Conservation (phyloP, 2,329 filamentous ascomycete genomes). For the Neurospora sp. region DNA sequence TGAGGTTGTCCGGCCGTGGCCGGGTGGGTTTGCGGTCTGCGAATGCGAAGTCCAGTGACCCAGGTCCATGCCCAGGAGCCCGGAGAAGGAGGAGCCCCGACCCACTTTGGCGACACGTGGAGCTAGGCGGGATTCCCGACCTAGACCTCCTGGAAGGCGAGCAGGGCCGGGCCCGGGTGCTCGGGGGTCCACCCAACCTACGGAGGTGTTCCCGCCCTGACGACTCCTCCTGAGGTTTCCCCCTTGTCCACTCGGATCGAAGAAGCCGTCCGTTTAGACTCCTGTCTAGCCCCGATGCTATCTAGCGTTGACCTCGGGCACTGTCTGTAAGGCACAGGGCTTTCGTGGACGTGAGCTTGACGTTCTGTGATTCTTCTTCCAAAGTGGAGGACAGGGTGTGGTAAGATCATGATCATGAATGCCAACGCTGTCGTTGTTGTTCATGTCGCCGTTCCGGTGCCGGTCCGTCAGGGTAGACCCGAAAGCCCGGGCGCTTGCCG, state of each 20-base stretch:
- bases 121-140: neutral
- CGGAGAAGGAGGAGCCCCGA: neutral
- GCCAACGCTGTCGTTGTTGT: neutral
- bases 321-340: neutral
- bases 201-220: neutral
- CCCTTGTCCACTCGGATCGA: neutral
- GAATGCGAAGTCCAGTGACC: neutral
- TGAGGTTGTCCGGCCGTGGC: neutral
- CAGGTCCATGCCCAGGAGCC: neutral
- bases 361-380: neutral
- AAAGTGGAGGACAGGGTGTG: neutral
- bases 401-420: neutral
- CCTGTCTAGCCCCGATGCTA: neutral
- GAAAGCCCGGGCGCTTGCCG: neutral
- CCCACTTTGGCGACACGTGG: neutral
- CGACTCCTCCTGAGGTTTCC: neutral
- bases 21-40: neutral
- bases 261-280: neutral
- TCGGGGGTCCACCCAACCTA: neutral
- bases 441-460: neutral
- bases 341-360: neutral
- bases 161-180: neutral
- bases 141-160: neutral
- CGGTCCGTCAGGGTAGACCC: neutral
- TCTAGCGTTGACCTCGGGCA: neutral